These are phyloP conservation scores for Entomortierella lignicola DNA, from an alignment of 192 early-diverging fungal genomes.

Conservation along the genomic window DNA sequence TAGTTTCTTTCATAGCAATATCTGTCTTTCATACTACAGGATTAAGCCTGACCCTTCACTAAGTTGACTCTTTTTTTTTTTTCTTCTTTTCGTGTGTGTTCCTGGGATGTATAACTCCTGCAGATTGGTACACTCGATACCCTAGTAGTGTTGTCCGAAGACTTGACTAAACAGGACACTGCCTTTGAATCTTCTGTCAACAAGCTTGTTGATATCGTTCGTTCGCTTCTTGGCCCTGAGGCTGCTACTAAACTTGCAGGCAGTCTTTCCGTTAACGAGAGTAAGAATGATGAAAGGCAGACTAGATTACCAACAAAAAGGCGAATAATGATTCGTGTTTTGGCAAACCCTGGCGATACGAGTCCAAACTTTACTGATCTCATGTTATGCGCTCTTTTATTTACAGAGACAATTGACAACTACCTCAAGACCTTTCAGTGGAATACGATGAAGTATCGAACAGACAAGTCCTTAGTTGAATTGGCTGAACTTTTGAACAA, in stretches of 20 bases:
- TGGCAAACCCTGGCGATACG: background rate
- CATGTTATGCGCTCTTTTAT: constrained; percentile 11
- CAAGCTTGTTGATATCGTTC: constrained; percentile 91
- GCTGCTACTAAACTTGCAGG: constrained; percentile 62
- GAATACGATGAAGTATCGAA: constrained; percentile 97
- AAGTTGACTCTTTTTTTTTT: background rate
- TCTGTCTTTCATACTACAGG: too few species aligned
- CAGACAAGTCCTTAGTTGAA: constrained; percentile 92
- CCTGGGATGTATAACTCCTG: constrained; percentile 6
- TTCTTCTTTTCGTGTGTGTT: background rate
- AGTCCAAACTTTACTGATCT: background rate
- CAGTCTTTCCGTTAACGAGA: constrained; percentile 82
- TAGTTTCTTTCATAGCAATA: too few species aligned
- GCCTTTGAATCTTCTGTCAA: constrained; percentile 76
- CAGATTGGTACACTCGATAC: constrained; percentile 97
- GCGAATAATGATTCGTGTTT: background rate
- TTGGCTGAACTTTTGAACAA: constrained; percentile 82
- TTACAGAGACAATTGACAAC: constrained; percentile 84
- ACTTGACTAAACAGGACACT: constrained; percentile 88
- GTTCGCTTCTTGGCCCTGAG: constrained; percentile 76
- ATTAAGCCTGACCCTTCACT: too few species aligned
- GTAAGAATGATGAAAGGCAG: constrained; percentile 70
- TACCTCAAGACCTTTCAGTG: constrained; percentile 91
- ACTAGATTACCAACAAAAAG: too few species aligned
- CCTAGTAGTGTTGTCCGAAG: constrained; percentile 94